Evolutionary conservation across 108 stramenopile species (phyloP), one percentile per base, ranked within the genome.

Genomic region (Cyclotella baltica): DNA sequence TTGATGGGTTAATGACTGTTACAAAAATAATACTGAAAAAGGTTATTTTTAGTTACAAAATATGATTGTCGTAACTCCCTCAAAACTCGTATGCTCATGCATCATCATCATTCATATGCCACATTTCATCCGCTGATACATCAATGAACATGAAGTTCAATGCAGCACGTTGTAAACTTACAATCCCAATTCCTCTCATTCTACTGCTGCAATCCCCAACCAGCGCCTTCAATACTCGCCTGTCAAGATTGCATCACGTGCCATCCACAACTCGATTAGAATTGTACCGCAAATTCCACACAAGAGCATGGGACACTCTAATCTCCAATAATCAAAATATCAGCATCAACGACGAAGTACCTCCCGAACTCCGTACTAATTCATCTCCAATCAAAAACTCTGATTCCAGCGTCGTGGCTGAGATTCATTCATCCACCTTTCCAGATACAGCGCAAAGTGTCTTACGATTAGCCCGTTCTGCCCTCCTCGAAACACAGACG

Each of bases 401-500:
- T 0, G 72, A 69, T n/a, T 48, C 80, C 35, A 67, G 28, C 37
- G 76, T 82, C 4, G 71, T 77, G 31, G 76, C 76, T 23, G 38
- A 71, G 34, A 58, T 82, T 43, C 81, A 75, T 25, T 76, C 76
- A 18, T 62, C 79, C 0, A 43, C 65, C 1, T 70, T 74, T 69
- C 67, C 51, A 56, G 27, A 20, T 51, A 16, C 18, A 62, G 20
- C 34, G 16, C 18, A 19, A 33, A 52, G 31, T 30, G 79, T 62
- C 31, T 35, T 80, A 35, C 62, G 78, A 52, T 77, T 89, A 29
- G 86, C 85, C 27, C 68, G 93, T 20, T 82, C 84, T 36, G 90
- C 90, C 8, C 69, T 93, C 38, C 53, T 93, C 66, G 93, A 93
- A 80, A 91, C 93, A 0, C 66, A 89, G 62, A 37, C 76, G 31